phyloP scores from a whole-genome alignment of 495 filamentous ascomycete species.

The Xylaria intraflava region DNA sequence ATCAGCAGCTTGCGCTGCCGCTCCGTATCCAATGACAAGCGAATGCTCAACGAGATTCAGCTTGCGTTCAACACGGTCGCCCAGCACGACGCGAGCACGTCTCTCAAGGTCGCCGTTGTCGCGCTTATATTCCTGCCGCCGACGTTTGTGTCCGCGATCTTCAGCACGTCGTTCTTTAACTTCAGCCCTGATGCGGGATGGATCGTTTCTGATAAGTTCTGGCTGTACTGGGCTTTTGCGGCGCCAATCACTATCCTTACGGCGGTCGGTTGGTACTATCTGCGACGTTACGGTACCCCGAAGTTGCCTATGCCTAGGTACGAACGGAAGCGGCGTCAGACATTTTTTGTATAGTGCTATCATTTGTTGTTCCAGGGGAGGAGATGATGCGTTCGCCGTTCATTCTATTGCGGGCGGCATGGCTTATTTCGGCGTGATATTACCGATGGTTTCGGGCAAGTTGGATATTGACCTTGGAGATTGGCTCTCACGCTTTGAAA shows the following conservation, averaged over 20 bases:
- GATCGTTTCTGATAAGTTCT: constrained; percentile 27
- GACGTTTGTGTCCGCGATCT: constrained; percentile 28
- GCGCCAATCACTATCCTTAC: constrained; percentile 15
- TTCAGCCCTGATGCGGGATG: constrained; percentile 17
- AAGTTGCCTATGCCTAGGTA: background rate
- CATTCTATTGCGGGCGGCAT: no score
- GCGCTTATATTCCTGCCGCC: constrained; percentile 31
- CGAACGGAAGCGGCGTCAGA: background rate
- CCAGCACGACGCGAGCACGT: constrained; percentile 29
- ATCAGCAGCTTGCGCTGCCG: constrained; percentile 34
- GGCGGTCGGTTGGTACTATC: constrained; percentile 11
- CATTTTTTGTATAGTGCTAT: background rate
- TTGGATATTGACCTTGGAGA: no score
- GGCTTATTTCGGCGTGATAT: no score
- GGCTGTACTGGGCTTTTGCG: constrained; percentile 31
- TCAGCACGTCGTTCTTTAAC: constrained; percentile 29
- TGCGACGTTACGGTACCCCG: background rate
- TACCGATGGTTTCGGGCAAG: no score
- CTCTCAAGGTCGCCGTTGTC: constrained; percentile 30
- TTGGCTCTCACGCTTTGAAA: no score
- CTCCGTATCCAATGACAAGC: constrained; percentile 34
- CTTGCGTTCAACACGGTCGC: constrained; percentile 37
- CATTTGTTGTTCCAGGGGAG: background rate
- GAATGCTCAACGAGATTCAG: constrained; percentile 38
- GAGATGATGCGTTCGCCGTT: no score